These are phyloP conservation scores for Nakazawaea ishiwadae DNA, from an alignment of 805 yeast species.

Conservation along the genomic window DNA sequence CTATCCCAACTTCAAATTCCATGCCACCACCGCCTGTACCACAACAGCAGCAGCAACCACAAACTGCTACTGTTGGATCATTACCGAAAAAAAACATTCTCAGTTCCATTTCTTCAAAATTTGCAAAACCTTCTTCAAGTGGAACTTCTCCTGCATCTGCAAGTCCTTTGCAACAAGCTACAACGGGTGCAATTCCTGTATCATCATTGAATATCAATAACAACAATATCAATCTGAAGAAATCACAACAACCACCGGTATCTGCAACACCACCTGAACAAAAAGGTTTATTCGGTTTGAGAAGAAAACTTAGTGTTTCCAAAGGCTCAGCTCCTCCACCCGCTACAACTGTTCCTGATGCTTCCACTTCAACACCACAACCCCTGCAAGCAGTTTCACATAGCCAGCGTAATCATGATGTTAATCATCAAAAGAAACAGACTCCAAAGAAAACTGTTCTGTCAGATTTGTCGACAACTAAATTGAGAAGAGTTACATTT, in stretches of 20 bases:
- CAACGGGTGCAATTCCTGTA: background rate
- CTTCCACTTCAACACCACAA: constrained; percentile 4
- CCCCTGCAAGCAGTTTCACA: constrained; percentile 8
- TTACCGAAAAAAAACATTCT: constrained; percentile 25
- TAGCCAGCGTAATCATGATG: constrained; percentile 3
- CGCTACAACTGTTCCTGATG: no score
- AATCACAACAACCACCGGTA: constrained; percentile 7
- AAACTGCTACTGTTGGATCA: no score
- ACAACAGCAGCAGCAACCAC: no score
- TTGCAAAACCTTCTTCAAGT: constrained; percentile 16
- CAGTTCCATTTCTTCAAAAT: constrained; percentile 29
- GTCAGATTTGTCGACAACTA: constrained; percentile 15
- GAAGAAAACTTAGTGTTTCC: constrained; percentile 14
- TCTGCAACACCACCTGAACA: constrained; percentile 13
- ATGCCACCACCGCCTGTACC: no score
- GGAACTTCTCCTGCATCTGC: background rate
- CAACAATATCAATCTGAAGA: constrained; percentile 7
- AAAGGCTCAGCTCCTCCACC: no score
- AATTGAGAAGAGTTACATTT: constrained; percentile 44
- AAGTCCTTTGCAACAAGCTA: constrained; percentile 3
- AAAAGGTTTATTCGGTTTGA: constrained; percentile 17
- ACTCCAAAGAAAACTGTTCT: constrained; percentile 11
- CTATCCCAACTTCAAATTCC: constrained; percentile 2
- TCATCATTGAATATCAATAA: constrained; percentile 6
- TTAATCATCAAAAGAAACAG: constrained; percentile 13